These are phyloP conservation scores for Fusarium tanahbumbuense DNA, from an alignment of 2,329 filamentous ascomycete species.

Conservation along the genomic window DNA sequence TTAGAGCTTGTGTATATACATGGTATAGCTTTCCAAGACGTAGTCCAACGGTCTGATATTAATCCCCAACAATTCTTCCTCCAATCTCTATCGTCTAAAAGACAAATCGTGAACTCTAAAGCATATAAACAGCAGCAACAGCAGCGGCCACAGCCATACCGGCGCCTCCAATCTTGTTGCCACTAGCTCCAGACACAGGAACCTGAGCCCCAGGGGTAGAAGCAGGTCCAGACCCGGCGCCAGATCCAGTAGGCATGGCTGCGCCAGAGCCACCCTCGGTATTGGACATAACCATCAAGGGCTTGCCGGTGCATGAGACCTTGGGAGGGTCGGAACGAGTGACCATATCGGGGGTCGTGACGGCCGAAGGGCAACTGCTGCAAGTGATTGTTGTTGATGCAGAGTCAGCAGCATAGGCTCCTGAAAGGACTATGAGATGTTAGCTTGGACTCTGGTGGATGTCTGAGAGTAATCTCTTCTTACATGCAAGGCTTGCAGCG, in stretches of 20 bases:
- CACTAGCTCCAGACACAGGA: conserved; percentile 15
- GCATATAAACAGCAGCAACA: conserved; percentile 11
- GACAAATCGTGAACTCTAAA: neutral
- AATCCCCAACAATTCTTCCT: neutral
- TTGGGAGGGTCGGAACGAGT: conserved; percentile 29
- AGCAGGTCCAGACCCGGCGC: conserved; percentile 1
- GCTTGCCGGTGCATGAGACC: conserved; percentile 23
- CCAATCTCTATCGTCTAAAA: neutral
- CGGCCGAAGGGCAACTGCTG: conserved; percentile 18
- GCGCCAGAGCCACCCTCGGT: conserved; percentile 8
- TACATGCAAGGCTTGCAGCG: conserved; percentile 23
- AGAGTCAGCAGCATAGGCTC: conserved; percentile 28
- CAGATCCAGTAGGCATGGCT: conserved; percentile 22
- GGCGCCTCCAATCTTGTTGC: conserved; percentile 15
- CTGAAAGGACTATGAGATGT: conserved; percentile 20
- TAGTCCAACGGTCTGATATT: conserved; percentile 4
- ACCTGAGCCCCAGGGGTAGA: conserved; percentile 21
- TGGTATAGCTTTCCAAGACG: neutral
- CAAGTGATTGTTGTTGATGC: conserved; percentile 33
- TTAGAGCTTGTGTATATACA: neutral
- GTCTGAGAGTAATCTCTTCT: neutral
- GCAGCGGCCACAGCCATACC: conserved; percentile 2
- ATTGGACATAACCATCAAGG: conserved; percentile 20
- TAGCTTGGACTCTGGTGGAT: neutral
- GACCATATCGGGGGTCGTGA: conserved; percentile 21